Evolutionary conservation across 192 early-diverging fungal species (phyloP), one percentile per base, ranked within the genome.

Genomic region (Coemansia brasiliensis): DNA sequence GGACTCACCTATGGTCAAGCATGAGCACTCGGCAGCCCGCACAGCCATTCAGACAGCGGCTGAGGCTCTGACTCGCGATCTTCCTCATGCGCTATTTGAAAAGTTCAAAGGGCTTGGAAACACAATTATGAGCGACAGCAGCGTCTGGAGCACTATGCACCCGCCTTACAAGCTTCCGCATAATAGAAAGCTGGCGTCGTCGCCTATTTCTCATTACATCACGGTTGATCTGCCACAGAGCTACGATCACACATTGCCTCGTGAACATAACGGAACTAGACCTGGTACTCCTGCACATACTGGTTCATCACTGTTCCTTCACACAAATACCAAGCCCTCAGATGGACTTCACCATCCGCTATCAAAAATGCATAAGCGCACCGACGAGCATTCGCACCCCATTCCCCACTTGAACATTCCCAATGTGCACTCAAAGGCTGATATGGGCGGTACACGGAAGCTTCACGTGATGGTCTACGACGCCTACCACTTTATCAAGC

Each of bases 401-500:
- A 52, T 15, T 8, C 15, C 32, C 4, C 52, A 32, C 21, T 18
- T 24, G 5, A 15, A 41, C 22, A n/a, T 20, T 10, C 17, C 21
- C 35, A 29, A 50, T 12, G 27, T 15, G 10, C 12, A 7, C 22
- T 0, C n/a, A 10, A 44, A 18, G 27, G 26, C 54, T 22, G 39
- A n/a, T 11, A 17, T 15, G 25, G 12, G 24, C 4, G 27, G 39
- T 16, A 55, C 26, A 27, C 45, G 51, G 39, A 55, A 55, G 24
- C 67, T 77, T 52, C 67, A 67, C 10, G 49, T 77, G 9, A 78
- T 78, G 75, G 64, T 78, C 5, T 78, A 78, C 39, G 69, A 78
- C 42, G 75, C 75, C 7, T 67, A 78, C 43, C 48, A 67, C 49
- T 78, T 78, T 60, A 59, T 78, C 39, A 78, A 78, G 65, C 75